Percentiles rank a stretch among this genome's conserved stretches.
Conservation (phyloP, 2,329 filamentous ascomycete genomes). For the Neonectria magnoliae region DNA sequence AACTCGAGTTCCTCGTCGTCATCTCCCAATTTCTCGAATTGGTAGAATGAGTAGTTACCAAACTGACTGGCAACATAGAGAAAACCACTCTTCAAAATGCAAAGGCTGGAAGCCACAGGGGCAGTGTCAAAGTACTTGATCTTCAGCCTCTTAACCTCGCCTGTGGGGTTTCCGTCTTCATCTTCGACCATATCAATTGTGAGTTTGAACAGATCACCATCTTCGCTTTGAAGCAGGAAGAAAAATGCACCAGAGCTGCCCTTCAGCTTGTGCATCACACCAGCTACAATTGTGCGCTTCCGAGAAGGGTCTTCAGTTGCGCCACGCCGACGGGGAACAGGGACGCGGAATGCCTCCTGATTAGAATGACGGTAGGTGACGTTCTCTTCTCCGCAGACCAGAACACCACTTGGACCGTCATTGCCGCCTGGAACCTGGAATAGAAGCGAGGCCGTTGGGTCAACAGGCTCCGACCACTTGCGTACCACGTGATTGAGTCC, state of each 20-base stretch:
- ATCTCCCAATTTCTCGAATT: slow-evolving; percentile 96
- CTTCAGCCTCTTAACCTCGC: slow-evolving; percentile 83
- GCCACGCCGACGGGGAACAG: slow-evolving; percentile 87
- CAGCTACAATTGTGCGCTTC: slow-evolving; percentile 86
- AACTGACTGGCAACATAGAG: slow-evolving; percentile 92
- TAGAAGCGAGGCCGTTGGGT: slow-evolving; percentile 86
- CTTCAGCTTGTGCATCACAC: slow-evolving; percentile 97
- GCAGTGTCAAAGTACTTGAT: slow-evolving; percentile 99
- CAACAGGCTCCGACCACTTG: slow-evolving; percentile 95
- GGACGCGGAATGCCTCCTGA: slow-evolving; percentile 86
- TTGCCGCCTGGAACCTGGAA: slow-evolving; percentile 96
- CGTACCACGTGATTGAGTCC: slow-evolving; percentile 97
- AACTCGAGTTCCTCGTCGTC: slow-evolving; percentile 93
- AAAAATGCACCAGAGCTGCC: slow-evolving; percentile 88
- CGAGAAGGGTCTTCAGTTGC: slow-evolving; percentile 91
- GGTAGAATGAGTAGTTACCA: slow-evolving; percentile 94
- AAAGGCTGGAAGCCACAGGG: slow-evolving; percentile 85
- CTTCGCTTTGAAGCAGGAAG: slow-evolving; percentile 93
- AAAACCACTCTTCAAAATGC: slow-evolving; percentile 95
- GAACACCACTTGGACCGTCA: slow-evolving; percentile 92
- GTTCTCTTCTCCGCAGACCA: slow-evolving; percentile 94
- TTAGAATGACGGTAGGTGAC: slow-evolving; percentile 98
- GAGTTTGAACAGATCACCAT: slow-evolving; percentile 98
- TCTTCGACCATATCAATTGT: slow-evolving; percentile 92
- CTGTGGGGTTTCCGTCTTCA: slow-evolving; percentile 78